Evolutionary conservation across 2,329 filamentous ascomycete species (phyloP).

Genomic region (Paramyrothecium sp.): DNA sequence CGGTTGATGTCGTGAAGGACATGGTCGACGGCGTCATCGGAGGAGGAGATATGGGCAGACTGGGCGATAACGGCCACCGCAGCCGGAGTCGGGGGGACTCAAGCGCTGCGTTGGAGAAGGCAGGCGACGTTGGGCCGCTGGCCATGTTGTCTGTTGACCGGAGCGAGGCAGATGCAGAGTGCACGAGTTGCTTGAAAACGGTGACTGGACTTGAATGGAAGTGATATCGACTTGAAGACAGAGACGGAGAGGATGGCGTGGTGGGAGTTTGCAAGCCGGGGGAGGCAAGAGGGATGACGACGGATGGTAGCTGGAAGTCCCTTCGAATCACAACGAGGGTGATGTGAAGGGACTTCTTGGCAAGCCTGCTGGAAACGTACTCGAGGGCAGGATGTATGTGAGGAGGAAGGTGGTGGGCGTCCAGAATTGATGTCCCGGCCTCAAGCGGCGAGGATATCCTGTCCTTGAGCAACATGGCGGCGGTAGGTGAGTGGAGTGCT

Average conservation of each 20-base stretch:
- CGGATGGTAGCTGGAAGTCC: constrained; percentile 52
- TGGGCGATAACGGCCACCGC: constrained; percentile 32
- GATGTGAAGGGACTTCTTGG: constrained; percentile 53
- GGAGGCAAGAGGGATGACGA: constrained; percentile 17
- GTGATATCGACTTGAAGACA: constrained; percentile 25
- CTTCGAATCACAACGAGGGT: constrained; percentile 57
- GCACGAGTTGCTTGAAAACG: constrained; percentile 29
- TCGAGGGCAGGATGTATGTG: constrained; percentile 55
- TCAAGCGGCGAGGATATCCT: constrained; percentile 63
- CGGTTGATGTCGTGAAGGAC: constrained; percentile 35
- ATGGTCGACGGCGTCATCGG: constrained; percentile 49
- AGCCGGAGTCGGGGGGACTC: constrained; percentile 23
- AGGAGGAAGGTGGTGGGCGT: constrained; percentile 56
- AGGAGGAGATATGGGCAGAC: constrained; percentile 36
- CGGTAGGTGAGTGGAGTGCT: not conserved
- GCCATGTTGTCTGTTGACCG: constrained; percentile 9
- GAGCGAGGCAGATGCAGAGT: constrained; percentile 18
- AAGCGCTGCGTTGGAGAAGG: constrained; percentile 26
- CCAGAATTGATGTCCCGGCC: constrained; percentile 58
- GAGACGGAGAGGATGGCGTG: constrained; percentile 25
- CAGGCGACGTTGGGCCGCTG: constrained; percentile 28
- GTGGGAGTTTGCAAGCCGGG: constrained; percentile 18
- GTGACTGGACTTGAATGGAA: constrained; percentile 28
- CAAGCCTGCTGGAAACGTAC: constrained; percentile 54
- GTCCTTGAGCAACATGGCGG: constrained; percentile 48